These are phyloP conservation scores for Ogataea siamensis DNA, from an alignment of 805 yeast species.

Conservation along the genomic window DNA sequence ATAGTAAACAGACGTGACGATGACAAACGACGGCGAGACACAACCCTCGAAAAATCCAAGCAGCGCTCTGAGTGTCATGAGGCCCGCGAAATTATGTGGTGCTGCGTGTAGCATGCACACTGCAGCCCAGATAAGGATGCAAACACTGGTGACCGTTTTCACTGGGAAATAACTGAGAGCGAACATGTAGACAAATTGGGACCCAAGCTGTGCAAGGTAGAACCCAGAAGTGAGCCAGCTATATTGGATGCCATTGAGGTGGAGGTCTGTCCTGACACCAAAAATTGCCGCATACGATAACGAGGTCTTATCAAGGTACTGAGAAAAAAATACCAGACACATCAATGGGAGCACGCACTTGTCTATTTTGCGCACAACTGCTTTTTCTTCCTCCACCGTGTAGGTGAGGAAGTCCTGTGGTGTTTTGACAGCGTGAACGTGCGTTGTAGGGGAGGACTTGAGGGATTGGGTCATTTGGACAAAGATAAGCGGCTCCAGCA, in stretches of 20 bases:
- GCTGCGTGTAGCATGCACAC: slow-evolving; percentile 40
- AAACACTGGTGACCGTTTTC: slow-evolving; percentile 45
- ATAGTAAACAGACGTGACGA: slow-evolving; percentile 55
- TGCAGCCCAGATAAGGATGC: slow-evolving; percentile 49
- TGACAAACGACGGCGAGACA: slow-evolving; percentile 42
- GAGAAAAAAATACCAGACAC: slow-evolving; percentile 33
- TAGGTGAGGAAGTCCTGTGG: slow-evolving; percentile 13
- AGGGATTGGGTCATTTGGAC: too few species aligned
- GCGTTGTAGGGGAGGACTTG: too few species aligned
- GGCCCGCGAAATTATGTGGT: slow-evolving; percentile 36
- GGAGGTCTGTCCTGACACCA: slow-evolving; percentile 35
- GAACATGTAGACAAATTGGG: slow-evolving; percentile 43
- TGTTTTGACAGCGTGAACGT: background rate
- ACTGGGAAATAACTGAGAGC: slow-evolving; percentile 51
- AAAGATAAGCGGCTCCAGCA: too few species aligned
- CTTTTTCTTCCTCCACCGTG: slow-evolving; percentile 17
- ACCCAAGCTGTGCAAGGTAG: slow-evolving; percentile 45
- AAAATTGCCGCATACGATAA: slow-evolving; percentile 39
- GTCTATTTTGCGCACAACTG: slow-evolving; percentile 21
- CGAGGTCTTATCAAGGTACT: slow-evolving; percentile 41
- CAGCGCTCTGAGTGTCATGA: slow-evolving; percentile 44
- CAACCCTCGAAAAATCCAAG: slow-evolving; percentile 52
- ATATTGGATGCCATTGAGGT: slow-evolving; percentile 34
- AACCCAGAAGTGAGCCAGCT: slow-evolving; percentile 47
- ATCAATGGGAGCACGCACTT: slow-evolving; percentile 34